These are phyloP conservation scores for Penicillium sclerotiorum DNA, from an alignment of 2,329 filamentous ascomycete species.

Conservation along the genomic window DNA sequence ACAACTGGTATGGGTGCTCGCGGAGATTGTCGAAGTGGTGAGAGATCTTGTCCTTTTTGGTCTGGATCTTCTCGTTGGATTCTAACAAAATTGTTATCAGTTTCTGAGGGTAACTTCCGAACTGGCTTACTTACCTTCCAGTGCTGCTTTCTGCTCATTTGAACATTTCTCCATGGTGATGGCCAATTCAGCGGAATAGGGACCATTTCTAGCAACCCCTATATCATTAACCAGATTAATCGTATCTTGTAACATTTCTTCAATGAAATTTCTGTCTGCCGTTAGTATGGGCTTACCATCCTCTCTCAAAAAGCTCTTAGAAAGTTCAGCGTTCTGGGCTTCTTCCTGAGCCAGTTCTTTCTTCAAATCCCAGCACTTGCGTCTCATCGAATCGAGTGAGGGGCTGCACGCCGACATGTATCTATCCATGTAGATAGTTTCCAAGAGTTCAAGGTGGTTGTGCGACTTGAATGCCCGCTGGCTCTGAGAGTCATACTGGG, in stretches of 20 bases:
- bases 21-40: constrained; percentile 66
- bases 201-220: no score
- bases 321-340: no score
- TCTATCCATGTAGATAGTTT: constrained; percentile 81
- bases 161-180: no score
- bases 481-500: constrained; percentile 67
- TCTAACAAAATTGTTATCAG: constrained; percentile 22
- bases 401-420: constrained; percentile 71
- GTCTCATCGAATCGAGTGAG: constrained; percentile 64
- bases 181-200: no score
- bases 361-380: constrained; percentile 75
- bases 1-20: constrained; percentile 75
- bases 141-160: no score
- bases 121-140: no score
- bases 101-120: no score
- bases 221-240: no score
- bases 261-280: no score
- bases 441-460: constrained; percentile 75
- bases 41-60: constrained; percentile 53
- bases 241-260: no score
- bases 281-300: no score
- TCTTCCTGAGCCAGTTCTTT: constrained; percentile 62
- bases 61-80: constrained; percentile 51
- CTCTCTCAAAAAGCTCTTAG: no score
- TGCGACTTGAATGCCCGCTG: constrained; percentile 70